Conservation (phyloP, 768 basidiomycete genomes). For the Mycena sanguinolenta region DNA sequence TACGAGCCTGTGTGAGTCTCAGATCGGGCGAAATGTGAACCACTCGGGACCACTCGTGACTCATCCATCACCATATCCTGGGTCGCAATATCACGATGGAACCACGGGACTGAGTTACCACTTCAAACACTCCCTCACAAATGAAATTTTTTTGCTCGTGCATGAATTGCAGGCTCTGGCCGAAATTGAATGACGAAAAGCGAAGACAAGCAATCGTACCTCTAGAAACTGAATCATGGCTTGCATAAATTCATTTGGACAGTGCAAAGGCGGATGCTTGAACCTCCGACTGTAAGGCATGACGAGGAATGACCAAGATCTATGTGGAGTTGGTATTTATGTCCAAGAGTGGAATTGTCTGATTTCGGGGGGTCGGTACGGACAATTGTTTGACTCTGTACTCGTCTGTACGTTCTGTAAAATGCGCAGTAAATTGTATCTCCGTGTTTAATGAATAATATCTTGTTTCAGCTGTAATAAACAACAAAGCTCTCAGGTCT, state of each 20-base stretch:
- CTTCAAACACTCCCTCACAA: not conserved
- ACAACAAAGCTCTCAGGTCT: too few relatives aligned
- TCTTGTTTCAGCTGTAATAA: too few relatives aligned
- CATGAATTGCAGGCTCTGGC: conserved; percentile 31
- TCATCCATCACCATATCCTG: conserved; percentile 34
- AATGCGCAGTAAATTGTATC: too few relatives aligned
- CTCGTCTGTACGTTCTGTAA: too few relatives aligned
- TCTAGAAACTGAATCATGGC: conserved; percentile 33
- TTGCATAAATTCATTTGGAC: conserved; percentile 31
- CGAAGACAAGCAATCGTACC: not conserved
- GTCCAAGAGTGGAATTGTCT: too few relatives aligned
- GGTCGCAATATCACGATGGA: conserved; percentile 20
- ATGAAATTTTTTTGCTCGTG: conserved; percentile 29
- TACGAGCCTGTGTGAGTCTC: too few relatives aligned
- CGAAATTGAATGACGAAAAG: not conserved
- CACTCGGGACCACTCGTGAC: conserved; percentile 18
- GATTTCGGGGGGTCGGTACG: too few relatives aligned
- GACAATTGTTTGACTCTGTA: too few relatives aligned
- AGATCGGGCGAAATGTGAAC: too few relatives aligned
- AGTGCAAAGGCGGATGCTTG: conserved; percentile 29
- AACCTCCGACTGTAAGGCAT: conserved; percentile 29
- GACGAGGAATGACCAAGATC: not conserved
- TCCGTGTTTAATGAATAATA: too few relatives aligned
- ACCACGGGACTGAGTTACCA: not conserved
- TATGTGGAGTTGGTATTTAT: too few relatives aligned